Base-by-base conservation (phyloP, 2,329 filamentous ascomycete species). In the Monosporascus sp. region DNA sequence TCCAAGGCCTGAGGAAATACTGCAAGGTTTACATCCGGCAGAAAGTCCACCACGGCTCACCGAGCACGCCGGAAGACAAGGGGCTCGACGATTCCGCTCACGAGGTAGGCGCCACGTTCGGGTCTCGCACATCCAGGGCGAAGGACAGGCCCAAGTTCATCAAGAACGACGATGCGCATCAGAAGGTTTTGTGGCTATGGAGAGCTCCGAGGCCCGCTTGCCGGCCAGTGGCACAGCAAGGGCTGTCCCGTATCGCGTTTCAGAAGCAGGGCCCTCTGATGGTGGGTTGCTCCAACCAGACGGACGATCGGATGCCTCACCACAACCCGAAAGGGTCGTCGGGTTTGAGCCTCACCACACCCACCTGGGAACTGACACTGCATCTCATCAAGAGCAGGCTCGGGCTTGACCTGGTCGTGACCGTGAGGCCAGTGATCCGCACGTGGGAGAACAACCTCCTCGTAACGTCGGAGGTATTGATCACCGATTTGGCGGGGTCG, bases 221-320 rank as follows among this genome's bases (percentile, higher is more conserved):
- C 24, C 24, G 24, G 24, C 24, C 24, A 26, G 24, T 26, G 24
- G 24, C 24, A n/a, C 24, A 26, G 24, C 24, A 26, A 7, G 24
- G 24, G 24, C 7, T 26, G 24, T 26, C 24, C 24, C 24, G 24
- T 26, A 1, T 26, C 24, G 24, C 24, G 7, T 26, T 26, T 26
- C 7, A 26, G 24, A 26, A 26, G 24, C 50, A 52, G 20, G 7
- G 41, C 3, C 50, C 50, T 8, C 34, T 52, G 9, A 47, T 46
- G 27, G 50, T 52, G 50, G 50, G 50, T 7, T 52, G 50, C 31
- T 52, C 50, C 17, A 38, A 47, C 11, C 8, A 52, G 17, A 11
- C 48, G 27, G 8, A 17, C 7, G 14, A 27, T 11, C 50, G 50
- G 16, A 38, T 52, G 50, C 43, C 41, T n/a, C 50, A 52, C 41